Evolutionary conservation across 345 rosid genomes (phyloP).

Genomic region (Linum tenue): DNA sequence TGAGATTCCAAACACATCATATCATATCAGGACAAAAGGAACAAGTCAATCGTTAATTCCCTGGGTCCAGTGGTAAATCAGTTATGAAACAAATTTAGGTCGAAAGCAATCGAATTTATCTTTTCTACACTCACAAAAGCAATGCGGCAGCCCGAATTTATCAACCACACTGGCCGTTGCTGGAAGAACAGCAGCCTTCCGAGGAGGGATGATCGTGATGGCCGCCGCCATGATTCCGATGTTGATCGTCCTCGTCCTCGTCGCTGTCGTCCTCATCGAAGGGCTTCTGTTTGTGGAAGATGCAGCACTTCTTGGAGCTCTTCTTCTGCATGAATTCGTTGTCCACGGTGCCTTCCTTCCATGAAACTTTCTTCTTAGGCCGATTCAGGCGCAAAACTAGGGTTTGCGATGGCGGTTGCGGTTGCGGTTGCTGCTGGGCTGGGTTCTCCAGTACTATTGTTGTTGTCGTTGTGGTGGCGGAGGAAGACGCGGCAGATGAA

Average conservation of each 20-base stretch:
- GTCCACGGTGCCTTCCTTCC: constrained; percentile 97
- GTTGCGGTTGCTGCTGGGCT: constrained; percentile 20
- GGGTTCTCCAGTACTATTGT: constrained; percentile 43
- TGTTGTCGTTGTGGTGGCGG: constrained; percentile 28
- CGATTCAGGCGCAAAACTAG: constrained; percentile 57
- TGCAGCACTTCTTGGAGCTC: constrained; percentile 94
- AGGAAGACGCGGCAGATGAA: constrained; percentile 1
- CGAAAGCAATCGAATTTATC: no score
- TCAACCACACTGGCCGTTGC: constrained; percentile 1
- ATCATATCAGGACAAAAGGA: neutral
- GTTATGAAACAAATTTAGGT: neutral
- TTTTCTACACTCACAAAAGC: neutral
- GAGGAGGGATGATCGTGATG: neutral
- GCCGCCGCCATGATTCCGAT: constrained; percentile 6
- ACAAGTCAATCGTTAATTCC: neutral
- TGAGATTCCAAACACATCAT: neutral
- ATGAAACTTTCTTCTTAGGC: constrained; percentile 78
- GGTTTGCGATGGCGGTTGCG: constrained; percentile 30
- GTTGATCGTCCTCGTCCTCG: constrained; percentile 37
- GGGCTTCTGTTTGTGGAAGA: constrained; percentile 87
- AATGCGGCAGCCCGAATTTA: neutral
- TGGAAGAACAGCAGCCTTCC: constrained; percentile 16
- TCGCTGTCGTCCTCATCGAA: constrained; percentile 87
- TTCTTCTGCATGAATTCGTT: constrained; percentile 95
- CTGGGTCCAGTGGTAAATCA: neutral